These are phyloP conservation scores for Nitzschia sp. DNA, from an alignment of 108 stramenopile species.

Conservation along the genomic window DNA sequence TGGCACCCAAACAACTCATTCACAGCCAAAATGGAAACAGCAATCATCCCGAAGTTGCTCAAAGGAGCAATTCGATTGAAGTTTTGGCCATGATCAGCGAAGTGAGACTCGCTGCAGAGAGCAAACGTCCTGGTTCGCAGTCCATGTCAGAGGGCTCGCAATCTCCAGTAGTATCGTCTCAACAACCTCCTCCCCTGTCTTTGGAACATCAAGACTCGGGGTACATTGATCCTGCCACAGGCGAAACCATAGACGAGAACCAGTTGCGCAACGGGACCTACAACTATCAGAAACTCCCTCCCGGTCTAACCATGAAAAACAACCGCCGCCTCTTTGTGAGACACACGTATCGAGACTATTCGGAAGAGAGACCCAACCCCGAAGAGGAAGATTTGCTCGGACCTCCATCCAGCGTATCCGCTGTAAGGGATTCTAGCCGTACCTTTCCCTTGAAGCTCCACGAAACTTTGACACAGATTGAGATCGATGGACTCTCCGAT, in stretches of 20 bases:
- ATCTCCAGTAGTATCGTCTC: neutral
- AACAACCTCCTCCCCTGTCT: neutral
- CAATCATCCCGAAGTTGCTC: neutral
- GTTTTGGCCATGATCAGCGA: constrained; percentile 52
- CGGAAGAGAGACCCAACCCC: constrained; percentile 30
- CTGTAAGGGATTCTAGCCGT: constrained; percentile 43
- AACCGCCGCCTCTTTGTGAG: constrained; percentile 43
- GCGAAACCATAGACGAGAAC: neutral
- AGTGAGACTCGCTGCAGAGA: constrained; percentile 14
- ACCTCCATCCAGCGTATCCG: neutral
- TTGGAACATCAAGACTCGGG: neutral
- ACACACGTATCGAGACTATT: constrained; percentile 43
- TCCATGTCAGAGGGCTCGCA: neutral
- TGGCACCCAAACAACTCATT: too few relatives aligned
- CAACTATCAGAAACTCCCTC: constrained; percentile 50
- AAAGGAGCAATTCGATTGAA: constrained; percentile 39
- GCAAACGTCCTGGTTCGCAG: neutral
- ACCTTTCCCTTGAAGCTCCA: constrained; percentile 79
- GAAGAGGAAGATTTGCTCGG: constrained; percentile 32
- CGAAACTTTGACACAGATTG: constrained; percentile 63
- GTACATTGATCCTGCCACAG: neutral
- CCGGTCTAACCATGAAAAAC: constrained; percentile 46
- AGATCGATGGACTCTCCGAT: constrained; percentile 56
- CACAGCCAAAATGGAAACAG: too few relatives aligned
- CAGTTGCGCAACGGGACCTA: constrained; percentile 20